Percentiles rank a stretch among this genome's conserved stretches.
Evolutionary conservation across 2,329 filamentous ascomycete species (phyloP).

Genomic region (Xylariaceae sp.): DNA sequence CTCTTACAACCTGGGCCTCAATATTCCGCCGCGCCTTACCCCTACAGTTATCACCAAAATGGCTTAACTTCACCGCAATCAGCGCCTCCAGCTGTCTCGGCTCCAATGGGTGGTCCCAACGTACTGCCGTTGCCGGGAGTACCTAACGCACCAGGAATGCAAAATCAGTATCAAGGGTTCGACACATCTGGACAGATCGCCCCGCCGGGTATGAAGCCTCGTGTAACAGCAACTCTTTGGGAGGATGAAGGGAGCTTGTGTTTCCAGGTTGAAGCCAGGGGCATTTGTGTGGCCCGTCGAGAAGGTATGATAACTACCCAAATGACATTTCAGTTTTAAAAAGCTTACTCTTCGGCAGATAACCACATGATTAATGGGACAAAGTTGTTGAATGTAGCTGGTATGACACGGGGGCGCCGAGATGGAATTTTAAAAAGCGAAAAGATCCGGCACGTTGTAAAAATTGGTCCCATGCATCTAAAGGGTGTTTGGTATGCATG

Average conservation of each 20-base stretch:
- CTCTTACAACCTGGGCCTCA: constrained; percentile 69
- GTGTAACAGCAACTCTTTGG: constrained; percentile 95
- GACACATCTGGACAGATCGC: constrained; percentile 91
- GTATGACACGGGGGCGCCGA: constrained; percentile 92
- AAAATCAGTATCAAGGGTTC: constrained; percentile 56
- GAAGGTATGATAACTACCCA: constrained; percentile 59
- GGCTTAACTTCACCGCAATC: constrained; percentile 77
- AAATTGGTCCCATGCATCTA: constrained; percentile 97
- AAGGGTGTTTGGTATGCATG: constrained; percentile 80
- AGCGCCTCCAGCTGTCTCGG: constrained; percentile 60
- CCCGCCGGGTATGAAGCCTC: constrained; percentile 90
- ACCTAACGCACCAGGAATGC: constrained; percentile 46
- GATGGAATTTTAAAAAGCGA: constrained; percentile 98
- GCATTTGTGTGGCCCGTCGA: constrained; percentile 88
- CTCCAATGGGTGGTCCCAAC: constrained; percentile 61
- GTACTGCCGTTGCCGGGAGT: constrained; percentile 67
- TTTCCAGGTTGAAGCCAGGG: constrained; percentile 95
- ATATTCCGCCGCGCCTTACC: constrained; percentile 63
- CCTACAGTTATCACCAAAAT: constrained; percentile 69
- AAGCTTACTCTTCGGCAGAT: constrained; percentile 50
- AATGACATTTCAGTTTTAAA: neutral
- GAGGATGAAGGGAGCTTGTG: constrained; percentile 97
- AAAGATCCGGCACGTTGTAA: constrained; percentile 93
- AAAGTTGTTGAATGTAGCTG: constrained; percentile 92
- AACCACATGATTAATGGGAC: constrained; percentile 99